These are phyloP conservation scores for Sequoia sempervirens DNA, from an alignment of 75 land plant genomes.

Conservation along the genomic window DNA sequence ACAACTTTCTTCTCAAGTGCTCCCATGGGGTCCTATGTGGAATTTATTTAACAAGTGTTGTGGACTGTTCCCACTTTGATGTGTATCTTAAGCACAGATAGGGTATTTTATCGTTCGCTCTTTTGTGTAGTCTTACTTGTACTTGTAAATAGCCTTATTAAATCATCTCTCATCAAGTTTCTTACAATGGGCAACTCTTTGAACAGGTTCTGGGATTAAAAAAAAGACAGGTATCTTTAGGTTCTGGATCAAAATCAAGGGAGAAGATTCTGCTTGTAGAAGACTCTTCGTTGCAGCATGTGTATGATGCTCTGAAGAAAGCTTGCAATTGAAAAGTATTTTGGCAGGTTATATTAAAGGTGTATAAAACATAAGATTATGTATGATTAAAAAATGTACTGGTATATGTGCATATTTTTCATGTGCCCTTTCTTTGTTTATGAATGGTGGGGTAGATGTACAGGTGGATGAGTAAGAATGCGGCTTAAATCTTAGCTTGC, in stretches of 20 bases:
- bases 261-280: conserved; percentile 79
- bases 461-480: not conserved
- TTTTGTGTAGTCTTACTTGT: not conserved
- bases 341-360: not conserved
- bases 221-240: conserved; percentile 63
- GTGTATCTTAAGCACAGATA: not conserved
- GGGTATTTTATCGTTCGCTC: not conserved
- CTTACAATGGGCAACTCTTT: not conserved
- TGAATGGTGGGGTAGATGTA: not conserved
- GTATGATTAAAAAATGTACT: not conserved
- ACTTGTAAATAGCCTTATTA: not conserved
- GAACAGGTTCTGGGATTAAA: conserved; percentile 81
- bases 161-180: not conserved
- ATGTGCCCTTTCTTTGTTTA: not conserved
- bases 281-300: conserved; percentile 41
- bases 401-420: not conserved
- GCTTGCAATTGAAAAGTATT: conserved; percentile 22
- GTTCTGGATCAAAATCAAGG: conserved; percentile 80
- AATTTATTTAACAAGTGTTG: not conserved
- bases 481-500: not conserved
- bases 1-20: not conserved
- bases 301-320: conserved; percentile 65
- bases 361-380: not conserved
- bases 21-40: not conserved
- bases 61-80: not conserved